Evolutionary conservation across 495 filamentous ascomycete genomes (phyloP), one percentile per base, ranked within the genome.

Genomic region (Daldinia caldariorum): DNA sequence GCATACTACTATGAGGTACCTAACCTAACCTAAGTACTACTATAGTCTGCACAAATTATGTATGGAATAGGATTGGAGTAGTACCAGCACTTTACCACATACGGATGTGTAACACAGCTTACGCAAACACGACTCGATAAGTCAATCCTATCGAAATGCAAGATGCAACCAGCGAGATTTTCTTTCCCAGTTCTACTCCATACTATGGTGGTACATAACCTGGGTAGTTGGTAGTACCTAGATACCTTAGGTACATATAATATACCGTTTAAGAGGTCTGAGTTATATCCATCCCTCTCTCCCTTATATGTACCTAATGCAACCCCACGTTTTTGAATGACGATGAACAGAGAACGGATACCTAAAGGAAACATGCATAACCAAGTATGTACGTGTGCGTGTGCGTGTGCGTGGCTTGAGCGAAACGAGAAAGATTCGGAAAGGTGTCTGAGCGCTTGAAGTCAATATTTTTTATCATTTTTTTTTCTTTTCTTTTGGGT

Each of bases 301-400:
- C 4, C 38, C 26, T 43, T 37, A 58, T 63, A 58, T 63, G n/a
- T n/a, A n/a, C n/a, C n/a, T n/a, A n/a, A 71, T 72, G 70, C 53
- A 69, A 69, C 70, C 69, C 70, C 70, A 72, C 70, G 70, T 69
- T 72, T 72, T 59, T 68, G 50, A 16, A 68, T 68, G 65, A 69
- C 58, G 60, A 72, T 22, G 65, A 69, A 59, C 60, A 68, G 49
- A 59, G 58, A 66, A 65, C 61, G 64, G 64, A 58, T 47, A n/a
- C n/a, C n/a, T n/a, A 61, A 51, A 54, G 55, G 64, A 64, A 65
- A 60, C 41, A 38, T 72, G 64, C 69, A 72, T 61, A 60, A 51
- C 55, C 34, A 60, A 29, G 26, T 53, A 51, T n/a, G 22, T 65
- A n/a, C n/a, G n/a, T n/a, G n/a, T n/a, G n/a, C n/a, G 45, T 37